Evolutionary conservation across 495 filamentous ascomycete genomes (phyloP).

Genomic region (Wilcoxina mikolae): DNA sequence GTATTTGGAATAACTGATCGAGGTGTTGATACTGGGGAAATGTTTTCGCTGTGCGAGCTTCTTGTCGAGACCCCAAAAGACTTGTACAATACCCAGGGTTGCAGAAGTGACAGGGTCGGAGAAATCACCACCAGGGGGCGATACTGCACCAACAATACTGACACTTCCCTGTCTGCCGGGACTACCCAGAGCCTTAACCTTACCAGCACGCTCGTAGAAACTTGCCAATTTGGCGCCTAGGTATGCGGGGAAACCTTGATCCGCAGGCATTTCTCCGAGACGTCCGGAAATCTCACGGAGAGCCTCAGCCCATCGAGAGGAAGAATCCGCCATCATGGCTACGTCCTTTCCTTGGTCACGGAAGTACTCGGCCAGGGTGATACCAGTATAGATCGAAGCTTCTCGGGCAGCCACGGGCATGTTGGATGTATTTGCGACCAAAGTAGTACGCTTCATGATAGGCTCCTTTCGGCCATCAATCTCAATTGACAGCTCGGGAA

Average conservation of each 20-base stretch:
- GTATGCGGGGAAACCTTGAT: slow-evolving; percentile 98
- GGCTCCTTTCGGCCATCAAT: slow-evolving; percentile 86
- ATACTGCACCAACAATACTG: slow-evolving; percentile 95
- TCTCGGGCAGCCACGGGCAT: slow-evolving; percentile 99
- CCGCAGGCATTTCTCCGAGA: slow-evolving; percentile 98
- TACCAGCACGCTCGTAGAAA: slow-evolving; percentile 97
- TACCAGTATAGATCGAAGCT: slow-evolving; percentile 98
- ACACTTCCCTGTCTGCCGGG: slow-evolving; percentile 79
- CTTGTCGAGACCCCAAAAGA: slow-evolving; percentile 99
- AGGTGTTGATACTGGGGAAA: slow-evolving; percentile 97
- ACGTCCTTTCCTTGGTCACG: slow-evolving; percentile 96
- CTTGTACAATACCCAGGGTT: slow-evolving; percentile 94
- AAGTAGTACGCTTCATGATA: slow-evolving; percentile 98
- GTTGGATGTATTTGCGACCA: slow-evolving; percentile 99
- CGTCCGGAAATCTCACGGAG: slow-evolving; percentile 98
- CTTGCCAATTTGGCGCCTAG: slow-evolving; percentile 90
- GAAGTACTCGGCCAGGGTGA: slow-evolving; percentile 96
- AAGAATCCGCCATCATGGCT: slow-evolving; percentile 99
- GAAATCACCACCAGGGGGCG: slow-evolving; percentile 96
- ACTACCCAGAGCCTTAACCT: slow-evolving; percentile 69
- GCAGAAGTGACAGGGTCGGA: slow-evolving; percentile 92
- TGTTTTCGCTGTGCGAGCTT: slow-evolving; percentile 98
- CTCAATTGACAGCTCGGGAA: slow-evolving; percentile 85
- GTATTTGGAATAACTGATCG: slow-evolving; percentile 94
- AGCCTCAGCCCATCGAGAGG: slow-evolving; percentile 96